Conservation (phyloP, 1,284 basidiomycete species). For the Pseudozyma tsukubaensis region DNA sequence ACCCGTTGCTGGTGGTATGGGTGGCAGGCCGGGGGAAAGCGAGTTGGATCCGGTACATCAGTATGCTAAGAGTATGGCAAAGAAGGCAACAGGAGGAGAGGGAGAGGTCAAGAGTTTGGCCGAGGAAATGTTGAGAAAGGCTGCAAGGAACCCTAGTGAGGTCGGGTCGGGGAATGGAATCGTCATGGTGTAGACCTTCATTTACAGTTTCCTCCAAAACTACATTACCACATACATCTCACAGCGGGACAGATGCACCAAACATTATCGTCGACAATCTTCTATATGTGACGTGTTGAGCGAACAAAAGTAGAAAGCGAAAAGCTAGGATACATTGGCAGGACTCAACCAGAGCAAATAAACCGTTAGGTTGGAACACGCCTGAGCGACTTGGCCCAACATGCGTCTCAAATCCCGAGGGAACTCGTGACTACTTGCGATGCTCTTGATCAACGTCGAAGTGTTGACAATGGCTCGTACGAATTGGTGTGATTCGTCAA, state of each 20-base stretch:
- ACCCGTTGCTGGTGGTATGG: constrained; percentile 65
- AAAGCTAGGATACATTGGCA: constrained; percentile 13
- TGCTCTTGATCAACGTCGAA: constrained; percentile 57
- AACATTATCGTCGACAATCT: neutral
- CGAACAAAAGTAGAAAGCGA: no score
- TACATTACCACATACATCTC: neutral
- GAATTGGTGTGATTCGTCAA: constrained; percentile 58
- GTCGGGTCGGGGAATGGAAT: constrained; percentile 62
- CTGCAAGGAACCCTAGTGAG: constrained; percentile 36
- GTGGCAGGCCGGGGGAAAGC: constrained; percentile 55
- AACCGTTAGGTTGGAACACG: constrained; percentile 56
- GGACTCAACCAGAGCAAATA: constrained; percentile 59
- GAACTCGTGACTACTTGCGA: constrained; percentile 51
- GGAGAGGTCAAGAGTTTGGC: constrained; percentile 14
- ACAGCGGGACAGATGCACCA: neutral
- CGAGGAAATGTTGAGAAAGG: constrained; percentile 31
- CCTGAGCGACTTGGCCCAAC: constrained; percentile 59
- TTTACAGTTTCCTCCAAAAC: no score
- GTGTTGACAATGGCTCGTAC: constrained; percentile 60
- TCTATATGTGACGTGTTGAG: neutral
- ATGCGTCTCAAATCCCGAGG: constrained; percentile 51
- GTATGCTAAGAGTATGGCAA: constrained; percentile 27
- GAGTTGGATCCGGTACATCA: constrained; percentile 61
- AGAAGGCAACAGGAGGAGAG: constrained; percentile 3
- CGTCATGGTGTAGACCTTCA: constrained; percentile 61